Base-by-base conservation (phyloP, 352 stramenopile genomes). In the Phytopythium helicoides region DNA sequence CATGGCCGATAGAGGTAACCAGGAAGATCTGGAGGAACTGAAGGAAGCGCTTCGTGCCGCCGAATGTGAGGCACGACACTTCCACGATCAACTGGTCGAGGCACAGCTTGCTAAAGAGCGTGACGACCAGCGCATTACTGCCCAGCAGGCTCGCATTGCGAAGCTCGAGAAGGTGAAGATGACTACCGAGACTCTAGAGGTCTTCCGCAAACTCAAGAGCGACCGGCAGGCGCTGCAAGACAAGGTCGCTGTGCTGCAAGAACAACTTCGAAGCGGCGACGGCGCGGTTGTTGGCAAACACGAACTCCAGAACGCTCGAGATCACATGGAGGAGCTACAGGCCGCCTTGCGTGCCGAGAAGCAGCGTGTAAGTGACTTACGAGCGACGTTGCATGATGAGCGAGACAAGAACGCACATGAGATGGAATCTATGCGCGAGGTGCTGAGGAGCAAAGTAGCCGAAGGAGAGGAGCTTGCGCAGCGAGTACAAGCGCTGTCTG, bases 101-200 rank as follows among this genome's bases (percentile, higher is more conserved):
- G 46, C 47, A 19, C 72, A 86, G 40, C 18, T 58, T 19, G 56
- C 60, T 15, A 77, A 81, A 39, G 71, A 86, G 40, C 58, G 66
- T 14, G 56, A 84, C 51, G 66, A 78, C 14, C 58, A 70, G 34
- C 52, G 85, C 35, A 50, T 82, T 0, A 73, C 76, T 35, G 73
- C 69, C 10, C 81, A 92, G 51, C 73, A 75, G 31, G 58, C 68
- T 45, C 78, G 81, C 39, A 86, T 92, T 23, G 76, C 86, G 35
- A 89, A 89, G 58, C 68, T 92, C 33, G 81, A 92, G 33, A 83
- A 87, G 59, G 78, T 89, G 18, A 92, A 92, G 63, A 92, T 92
- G 81, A 92, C 81, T 8, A 89, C 64, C 0, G 78, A 87, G 31
- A 88, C 65, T 19, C 61, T 88, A 22, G 71, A 87, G 39, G 41